Percentiles rank a stretch among this genome's conserved stretches.
These are phyloP conservation scores for Draba incana DNA, from an alignment of 345 rosid species.

Conservation along the genomic window DNA sequence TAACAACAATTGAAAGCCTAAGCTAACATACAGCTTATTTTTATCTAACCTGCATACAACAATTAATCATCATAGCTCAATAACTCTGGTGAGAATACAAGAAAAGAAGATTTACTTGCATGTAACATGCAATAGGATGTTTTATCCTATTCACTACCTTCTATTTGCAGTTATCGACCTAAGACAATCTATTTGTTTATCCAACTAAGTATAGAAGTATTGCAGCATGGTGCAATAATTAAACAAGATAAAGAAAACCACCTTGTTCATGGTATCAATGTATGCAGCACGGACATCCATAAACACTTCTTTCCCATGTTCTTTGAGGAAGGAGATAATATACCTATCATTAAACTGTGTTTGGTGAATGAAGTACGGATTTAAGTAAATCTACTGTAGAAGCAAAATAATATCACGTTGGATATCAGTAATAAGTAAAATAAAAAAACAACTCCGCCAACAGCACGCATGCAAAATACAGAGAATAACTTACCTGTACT, in stretches of 20 bases:
- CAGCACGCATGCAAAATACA: background rate
- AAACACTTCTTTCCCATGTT: constrained; percentile 90
- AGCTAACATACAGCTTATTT: constrained; percentile 12
- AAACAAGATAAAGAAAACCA: constrained; percentile 41
- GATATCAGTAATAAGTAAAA: constrained; percentile 20
- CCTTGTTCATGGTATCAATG: constrained; percentile 98
- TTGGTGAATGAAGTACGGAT: constrained; percentile 11
- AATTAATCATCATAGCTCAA: constrained; percentile 4
- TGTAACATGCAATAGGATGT: constrained; percentile 13
- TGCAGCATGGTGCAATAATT: constrained; percentile 8
- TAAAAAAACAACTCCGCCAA: constrained; percentile 7
- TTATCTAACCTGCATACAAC: constrained; percentile 22
- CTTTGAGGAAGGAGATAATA: constrained; percentile 80
- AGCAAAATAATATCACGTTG: constrained; percentile 22
- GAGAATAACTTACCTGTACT: constrained; percentile 74
- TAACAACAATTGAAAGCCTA: constrained; percentile 18
- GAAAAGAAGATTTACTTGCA: constrained; percentile 17
- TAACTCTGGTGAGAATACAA: constrained; percentile 16
- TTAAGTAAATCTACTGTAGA: constrained; percentile 8
- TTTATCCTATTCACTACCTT: constrained; percentile 6
- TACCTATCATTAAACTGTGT: constrained; percentile 56
- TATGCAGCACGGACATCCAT: constrained; percentile 89
- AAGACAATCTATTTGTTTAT: constrained; percentile 11
- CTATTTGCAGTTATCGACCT: background rate
- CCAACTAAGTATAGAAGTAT: background rate